Conservation (phyloP, 1,139 yeast genomes). For the Debaryomycetaceae sp. region DNA sequence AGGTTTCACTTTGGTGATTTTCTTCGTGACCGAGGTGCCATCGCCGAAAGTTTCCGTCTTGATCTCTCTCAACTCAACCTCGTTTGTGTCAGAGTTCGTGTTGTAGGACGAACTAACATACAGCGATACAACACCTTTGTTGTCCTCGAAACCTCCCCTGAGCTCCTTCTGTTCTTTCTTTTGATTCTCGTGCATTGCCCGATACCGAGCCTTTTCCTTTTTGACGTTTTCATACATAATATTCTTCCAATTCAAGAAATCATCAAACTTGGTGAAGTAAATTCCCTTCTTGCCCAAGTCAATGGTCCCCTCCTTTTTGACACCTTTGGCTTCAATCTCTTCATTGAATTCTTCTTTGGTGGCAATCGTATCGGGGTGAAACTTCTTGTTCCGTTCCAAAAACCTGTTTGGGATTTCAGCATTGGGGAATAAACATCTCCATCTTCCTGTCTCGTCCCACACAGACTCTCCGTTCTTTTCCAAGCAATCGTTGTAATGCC, state of each 20-base stretch:
- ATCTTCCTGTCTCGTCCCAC: conserved; percentile 78
- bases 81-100: conserved; percentile 51
- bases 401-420: conserved; percentile 37
- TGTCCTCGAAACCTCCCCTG: not conserved
- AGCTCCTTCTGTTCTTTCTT: conserved; percentile 4
- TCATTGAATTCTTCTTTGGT: conserved; percentile 49
- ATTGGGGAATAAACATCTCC: conserved; percentile 85
- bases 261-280: conserved; percentile 60
- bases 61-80: conserved; percentile 50
- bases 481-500: conserved; percentile 61
- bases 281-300: conserved; percentile 41
- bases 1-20: conserved; percentile 37
- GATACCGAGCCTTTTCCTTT: conserved; percentile 20
- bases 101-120: conserved; percentile 35
- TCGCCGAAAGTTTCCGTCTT: conserved; percentile 59
- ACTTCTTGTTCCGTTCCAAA: conserved; percentile 26
- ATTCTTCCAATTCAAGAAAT: conserved; percentile 65
- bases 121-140: not conserved
- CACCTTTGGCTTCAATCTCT: conserved; percentile 16
- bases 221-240: conserved; percentile 45
- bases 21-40: conserved; percentile 52
- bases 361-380: conserved; percentile 29
- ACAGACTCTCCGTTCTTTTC: conserved; percentile 63
- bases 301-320: conserved; percentile 17
- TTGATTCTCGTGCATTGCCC: conserved; percentile 2